Evolutionary conservation across 768 basidiomycete species (phyloP).

Genomic region (Gautieria morchelliformis): DNA sequence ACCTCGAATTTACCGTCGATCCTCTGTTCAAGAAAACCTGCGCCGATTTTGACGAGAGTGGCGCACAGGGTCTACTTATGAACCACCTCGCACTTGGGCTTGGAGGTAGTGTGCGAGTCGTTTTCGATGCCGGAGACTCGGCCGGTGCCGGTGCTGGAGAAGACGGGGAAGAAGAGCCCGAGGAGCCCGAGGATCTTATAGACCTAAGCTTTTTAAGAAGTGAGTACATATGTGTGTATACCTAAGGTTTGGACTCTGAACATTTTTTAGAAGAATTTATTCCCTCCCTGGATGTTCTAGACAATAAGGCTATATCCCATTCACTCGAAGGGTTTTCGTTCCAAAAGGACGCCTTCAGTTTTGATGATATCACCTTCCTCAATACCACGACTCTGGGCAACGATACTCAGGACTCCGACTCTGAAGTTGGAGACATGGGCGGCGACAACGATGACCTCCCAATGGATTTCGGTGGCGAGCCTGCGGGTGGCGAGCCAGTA

Average conservation of each 20-base stretch:
- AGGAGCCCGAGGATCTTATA: conserved; percentile 58
- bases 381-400: conserved; percentile 36
- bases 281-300: conserved; percentile 53
- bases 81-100: conserved; percentile 81
- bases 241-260: neutral
- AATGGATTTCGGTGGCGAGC: conserved; percentile 32
- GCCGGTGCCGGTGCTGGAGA: conserved; percentile 65
- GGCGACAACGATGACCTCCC: conserved; percentile 19
- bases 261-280: conserved; percentile 54
- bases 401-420: conserved; percentile 38
- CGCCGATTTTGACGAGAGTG: conserved; percentile 98
- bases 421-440: conserved; percentile 28
- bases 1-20: conserved; percentile 93
- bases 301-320: conserved; percentile 67
- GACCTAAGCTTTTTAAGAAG: conserved; percentile 56
- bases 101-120: conserved; percentile 76
- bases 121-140: conserved; percentile 94
- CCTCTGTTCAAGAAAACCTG: conserved; percentile 96
- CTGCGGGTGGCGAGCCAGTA: conserved; percentile 20
- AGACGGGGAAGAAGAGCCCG: conserved; percentile 49
- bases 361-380: conserved; percentile 57
- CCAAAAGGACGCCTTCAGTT: conserved; percentile 49
- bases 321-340: conserved; percentile 80
- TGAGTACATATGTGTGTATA: conserved; percentile 23
- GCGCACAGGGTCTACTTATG: conserved; percentile 92